Percentiles rank a stretch among this genome's conserved stretches.
phyloP scores from a whole-genome alignment of 129 eudicot species.

The Mikania micrantha region DNA sequence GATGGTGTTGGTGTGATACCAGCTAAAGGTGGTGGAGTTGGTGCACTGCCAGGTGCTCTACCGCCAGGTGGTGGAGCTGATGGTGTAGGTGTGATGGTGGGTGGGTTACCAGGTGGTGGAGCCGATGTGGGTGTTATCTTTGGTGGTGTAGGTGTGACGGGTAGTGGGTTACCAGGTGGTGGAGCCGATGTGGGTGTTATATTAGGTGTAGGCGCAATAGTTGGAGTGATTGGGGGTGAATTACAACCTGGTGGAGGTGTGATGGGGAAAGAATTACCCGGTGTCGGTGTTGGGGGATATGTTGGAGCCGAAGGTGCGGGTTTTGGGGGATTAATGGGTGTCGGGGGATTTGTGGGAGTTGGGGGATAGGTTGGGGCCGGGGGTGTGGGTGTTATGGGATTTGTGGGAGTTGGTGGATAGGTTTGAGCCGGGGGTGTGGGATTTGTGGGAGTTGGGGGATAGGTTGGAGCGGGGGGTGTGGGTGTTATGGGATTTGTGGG shows the following conservation, averaged over 20 bases:
- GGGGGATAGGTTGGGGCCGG: no score
- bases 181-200: background rate
- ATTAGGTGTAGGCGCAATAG: background rate
- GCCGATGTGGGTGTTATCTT: background rate
- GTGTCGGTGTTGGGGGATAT: background rate
- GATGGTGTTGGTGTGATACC: background rate
- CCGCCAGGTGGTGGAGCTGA: background rate
- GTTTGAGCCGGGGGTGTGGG: background rate
- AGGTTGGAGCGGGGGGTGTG: no score
- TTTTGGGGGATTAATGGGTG: background rate
- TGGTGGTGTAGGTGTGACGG: background rate
- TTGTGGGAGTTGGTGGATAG: background rate
- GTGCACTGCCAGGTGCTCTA: no score
- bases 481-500: background rate
- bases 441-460: no score
- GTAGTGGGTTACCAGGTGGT: background rate
- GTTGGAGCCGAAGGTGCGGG: background rate
- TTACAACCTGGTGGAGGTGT: background rate
- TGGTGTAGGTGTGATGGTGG: background rate
- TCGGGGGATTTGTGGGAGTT: background rate
- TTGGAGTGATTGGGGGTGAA: background rate
- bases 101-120: background rate
- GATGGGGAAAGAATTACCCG: no score
- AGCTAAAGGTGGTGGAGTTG: background rate
- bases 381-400: background rate